These are phyloP conservation scores for Naganishia onofrii DNA, from an alignment of 768 basidiomycete species.

Conservation along the genomic window DNA sequence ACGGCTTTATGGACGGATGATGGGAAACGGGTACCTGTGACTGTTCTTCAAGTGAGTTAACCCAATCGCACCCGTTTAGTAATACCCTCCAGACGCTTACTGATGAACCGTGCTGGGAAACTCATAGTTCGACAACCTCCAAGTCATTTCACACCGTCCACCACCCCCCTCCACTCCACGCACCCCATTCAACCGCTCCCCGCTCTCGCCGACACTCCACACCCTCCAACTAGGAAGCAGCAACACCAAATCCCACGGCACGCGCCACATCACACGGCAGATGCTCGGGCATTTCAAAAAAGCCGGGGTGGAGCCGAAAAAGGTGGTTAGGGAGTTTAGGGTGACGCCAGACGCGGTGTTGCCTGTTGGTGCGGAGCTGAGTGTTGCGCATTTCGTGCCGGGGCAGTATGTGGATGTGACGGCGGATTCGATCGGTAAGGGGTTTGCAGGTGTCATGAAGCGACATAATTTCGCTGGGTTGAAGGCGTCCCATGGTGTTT, in stretches of 20 bases:
- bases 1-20: constrained; percentile 86
- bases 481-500: constrained; percentile 92
- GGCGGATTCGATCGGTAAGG: constrained; percentile 90
- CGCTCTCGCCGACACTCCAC: constrained; percentile 68
- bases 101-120: too few species aligned
- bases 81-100: too few species aligned
- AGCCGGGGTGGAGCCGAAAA: constrained; percentile 68
- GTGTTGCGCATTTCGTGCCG: constrained; percentile 91
- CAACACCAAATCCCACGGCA: constrained; percentile 56
- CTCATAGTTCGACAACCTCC: constrained; percentile 51
- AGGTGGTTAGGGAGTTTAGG: constrained; percentile 79
- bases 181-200: constrained; percentile 31
- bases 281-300: constrained; percentile 88
- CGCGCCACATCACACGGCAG: constrained; percentile 56
- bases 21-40: constrained; percentile 82
- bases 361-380: constrained; percentile 85
- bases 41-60: constrained; percentile 79
- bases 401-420: constrained; percentile 92
- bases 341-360: constrained; percentile 85
- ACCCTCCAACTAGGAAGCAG: constrained; percentile 91
- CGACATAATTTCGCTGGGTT: constrained; percentile 89
- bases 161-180: constrained; percentile 29
- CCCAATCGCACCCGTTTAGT: too few species aligned
- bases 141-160: constrained; percentile 50
- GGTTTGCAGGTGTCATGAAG: constrained; percentile 96